Conservation (phyloP, 2,329 filamentous ascomycete genomes). For the Diaporthe citrichinensis region DNA sequence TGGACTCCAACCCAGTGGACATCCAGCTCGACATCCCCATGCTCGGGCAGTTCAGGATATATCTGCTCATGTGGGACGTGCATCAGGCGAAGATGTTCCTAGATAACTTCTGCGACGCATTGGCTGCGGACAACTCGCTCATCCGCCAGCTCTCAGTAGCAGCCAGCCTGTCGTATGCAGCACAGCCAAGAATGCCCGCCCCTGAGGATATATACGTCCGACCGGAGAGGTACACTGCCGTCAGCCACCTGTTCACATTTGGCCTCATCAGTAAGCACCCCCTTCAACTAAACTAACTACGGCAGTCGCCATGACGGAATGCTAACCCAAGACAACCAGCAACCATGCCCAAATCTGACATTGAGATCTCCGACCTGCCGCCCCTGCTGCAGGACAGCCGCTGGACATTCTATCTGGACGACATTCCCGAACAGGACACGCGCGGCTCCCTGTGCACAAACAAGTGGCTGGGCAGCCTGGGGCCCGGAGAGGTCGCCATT, state of each 20-base stretch:
- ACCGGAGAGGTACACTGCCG: conserved; percentile 77
- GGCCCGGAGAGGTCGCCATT: conserved; percentile 71
- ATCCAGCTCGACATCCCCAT: conserved; percentile 84
- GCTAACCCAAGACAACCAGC: conserved; percentile 52
- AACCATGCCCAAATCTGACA: conserved; percentile 70
- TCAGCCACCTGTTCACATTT: conserved; percentile 79
- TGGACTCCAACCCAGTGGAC: conserved; percentile 84
- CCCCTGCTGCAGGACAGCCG: conserved; percentile 72
- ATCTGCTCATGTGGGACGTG: conserved; percentile 77
- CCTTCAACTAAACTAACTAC: neutral
- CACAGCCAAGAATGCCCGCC: conserved; percentile 69
- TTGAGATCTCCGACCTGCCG: conserved; percentile 78
- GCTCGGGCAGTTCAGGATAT: conserved; percentile 82
- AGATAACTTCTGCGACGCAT: conserved; percentile 67
- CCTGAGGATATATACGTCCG: conserved; percentile 76
- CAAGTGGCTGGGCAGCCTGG: conserved; percentile 77
- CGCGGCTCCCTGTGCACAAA: conserved; percentile 69
- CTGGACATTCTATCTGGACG: conserved; percentile 82
- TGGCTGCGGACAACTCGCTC: conserved; percentile 66
- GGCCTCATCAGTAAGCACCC: conserved; percentile 72
- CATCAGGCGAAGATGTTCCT: conserved; percentile 70
- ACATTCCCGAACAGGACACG: conserved; percentile 70
- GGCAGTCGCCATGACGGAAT: conserved; percentile 41
- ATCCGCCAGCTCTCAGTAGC: conserved; percentile 71
- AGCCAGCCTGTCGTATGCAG: conserved; percentile 73